Conservation (phyloP, 225 moss, liverwort and hornwort genomes). For the Ulota crispa region DNA sequence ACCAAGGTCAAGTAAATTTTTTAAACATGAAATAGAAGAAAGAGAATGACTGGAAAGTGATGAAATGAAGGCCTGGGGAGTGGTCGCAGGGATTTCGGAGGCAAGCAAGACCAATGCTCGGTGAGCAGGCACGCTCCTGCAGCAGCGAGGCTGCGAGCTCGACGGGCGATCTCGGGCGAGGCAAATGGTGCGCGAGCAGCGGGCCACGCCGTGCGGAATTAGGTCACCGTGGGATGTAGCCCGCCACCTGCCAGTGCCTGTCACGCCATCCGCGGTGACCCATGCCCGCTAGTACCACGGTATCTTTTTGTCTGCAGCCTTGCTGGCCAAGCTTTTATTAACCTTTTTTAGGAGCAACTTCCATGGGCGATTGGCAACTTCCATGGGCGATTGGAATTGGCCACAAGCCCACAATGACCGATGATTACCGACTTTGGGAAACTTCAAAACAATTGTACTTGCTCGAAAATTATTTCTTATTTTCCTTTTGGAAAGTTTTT, state of each 20-base stretch:
- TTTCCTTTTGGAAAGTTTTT: too few relatives aligned
- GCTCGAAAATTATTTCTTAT: too few relatives aligned
- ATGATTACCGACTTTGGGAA: too few relatives aligned
- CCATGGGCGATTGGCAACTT: too few relatives aligned
- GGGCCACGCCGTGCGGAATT: slow-evolving; percentile 4
- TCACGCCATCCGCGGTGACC: background rate
- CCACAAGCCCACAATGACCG: too few relatives aligned
- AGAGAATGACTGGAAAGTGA: background rate
- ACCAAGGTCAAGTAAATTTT: background rate
- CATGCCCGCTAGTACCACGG: background rate
- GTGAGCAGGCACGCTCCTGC: background rate
- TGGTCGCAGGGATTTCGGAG: background rate
- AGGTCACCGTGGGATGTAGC: background rate
- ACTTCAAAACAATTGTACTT: too few relatives aligned
- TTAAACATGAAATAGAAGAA: background rate
- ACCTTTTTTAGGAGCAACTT: too few relatives aligned
- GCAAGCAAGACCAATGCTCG: background rate
- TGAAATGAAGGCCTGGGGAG: background rate
- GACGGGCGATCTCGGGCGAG: background rate
- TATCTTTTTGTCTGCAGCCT: background rate
- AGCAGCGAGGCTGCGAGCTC: background rate
- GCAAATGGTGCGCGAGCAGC: slow-evolving; percentile 26
- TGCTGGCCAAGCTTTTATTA: too few relatives aligned
- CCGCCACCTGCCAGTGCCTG: background rate
- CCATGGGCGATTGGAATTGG: too few relatives aligned